Conservation (phyloP, 164 flowering plant genomes). For the Kingdonia uniflora region DNA sequence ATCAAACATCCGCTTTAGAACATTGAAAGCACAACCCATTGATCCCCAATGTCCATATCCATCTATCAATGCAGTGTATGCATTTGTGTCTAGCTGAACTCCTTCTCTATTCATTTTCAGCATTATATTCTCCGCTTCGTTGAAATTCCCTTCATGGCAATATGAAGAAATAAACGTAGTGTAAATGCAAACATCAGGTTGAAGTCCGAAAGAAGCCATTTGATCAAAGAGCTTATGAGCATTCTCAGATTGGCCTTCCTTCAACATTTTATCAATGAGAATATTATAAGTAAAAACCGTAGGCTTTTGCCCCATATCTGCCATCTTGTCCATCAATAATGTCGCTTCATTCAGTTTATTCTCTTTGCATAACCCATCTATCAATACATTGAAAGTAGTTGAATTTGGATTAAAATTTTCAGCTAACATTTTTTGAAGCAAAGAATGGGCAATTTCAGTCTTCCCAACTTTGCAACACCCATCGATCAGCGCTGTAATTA, state of each 20-base stretch:
- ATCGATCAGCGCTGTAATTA: slow-evolving; percentile 62
- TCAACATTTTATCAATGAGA: slow-evolving; percentile 46
- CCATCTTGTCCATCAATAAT: slow-evolving; percentile 41
- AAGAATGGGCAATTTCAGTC: slow-evolving; percentile 27
- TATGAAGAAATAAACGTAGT: slow-evolving; percentile 52
- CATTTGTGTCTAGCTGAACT: slow-evolving; percentile 36
- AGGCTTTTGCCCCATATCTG: slow-evolving; percentile 36
- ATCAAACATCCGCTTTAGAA: slow-evolving; percentile 51
- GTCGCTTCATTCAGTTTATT: slow-evolving; percentile 41
- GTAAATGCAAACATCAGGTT: slow-evolving; percentile 54
- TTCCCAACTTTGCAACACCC: slow-evolving; percentile 61
- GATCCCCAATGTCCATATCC: slow-evolving; percentile 46
- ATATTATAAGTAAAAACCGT: slow-evolving; percentile 49
- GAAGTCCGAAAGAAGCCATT: slow-evolving; percentile 41
- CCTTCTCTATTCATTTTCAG: slow-evolving; percentile 47
- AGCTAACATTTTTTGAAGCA: slow-evolving; percentile 46
- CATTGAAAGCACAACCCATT: slow-evolving; percentile 34
- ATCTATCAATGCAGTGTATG: slow-evolving; percentile 47
- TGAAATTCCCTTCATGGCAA: slow-evolving; percentile 34
- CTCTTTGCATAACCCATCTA: slow-evolving; percentile 54
- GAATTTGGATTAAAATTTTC: slow-evolving; percentile 47
- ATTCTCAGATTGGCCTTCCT: slow-evolving; percentile 38
- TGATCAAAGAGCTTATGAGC: slow-evolving; percentile 37
- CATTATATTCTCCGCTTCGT: slow-evolving; percentile 49
- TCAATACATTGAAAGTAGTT: slow-evolving; percentile 48